These are phyloP conservation scores for Vanrija sp. DNA, from an alignment of 1,284 basidiomycete species.

Conservation along the genomic window DNA sequence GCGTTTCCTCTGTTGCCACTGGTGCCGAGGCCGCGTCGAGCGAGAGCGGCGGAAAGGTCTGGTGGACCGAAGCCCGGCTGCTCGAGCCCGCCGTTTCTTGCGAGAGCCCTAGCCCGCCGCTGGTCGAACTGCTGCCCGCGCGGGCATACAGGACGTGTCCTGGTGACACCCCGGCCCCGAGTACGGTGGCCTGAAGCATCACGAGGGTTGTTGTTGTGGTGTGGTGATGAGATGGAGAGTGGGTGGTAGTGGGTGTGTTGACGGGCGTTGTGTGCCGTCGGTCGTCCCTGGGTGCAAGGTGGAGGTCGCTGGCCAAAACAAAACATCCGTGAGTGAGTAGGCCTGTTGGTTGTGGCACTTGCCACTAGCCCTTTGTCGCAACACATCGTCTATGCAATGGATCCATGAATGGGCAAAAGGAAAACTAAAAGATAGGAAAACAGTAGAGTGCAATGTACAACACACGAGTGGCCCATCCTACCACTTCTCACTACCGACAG, in stretches of 20 bases:
- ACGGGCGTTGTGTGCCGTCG: background rate
- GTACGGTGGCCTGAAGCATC: slow-evolving; percentile 22
- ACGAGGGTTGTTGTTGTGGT: background rate
- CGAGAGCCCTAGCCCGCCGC: background rate
- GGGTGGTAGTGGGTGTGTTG: background rate
- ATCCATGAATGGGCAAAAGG: slow-evolving; percentile 5
- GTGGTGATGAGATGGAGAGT: background rate
- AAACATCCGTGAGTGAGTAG: background rate
- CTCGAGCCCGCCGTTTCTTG: too few relatives aligned
- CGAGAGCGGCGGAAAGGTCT: too few relatives aligned
- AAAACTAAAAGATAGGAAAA: slow-evolving; percentile 1
- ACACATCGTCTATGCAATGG: background rate
- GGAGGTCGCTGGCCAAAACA: background rate
- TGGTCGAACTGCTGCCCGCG: slow-evolving; percentile 1
- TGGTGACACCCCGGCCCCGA: slow-evolving; percentile 30
- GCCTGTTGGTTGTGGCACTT: background rate
- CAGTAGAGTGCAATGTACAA: background rate
- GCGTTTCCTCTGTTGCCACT: slow-evolving; percentile 49
- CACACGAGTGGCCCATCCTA: slow-evolving; percentile 3
- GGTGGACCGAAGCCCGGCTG: too few relatives aligned
- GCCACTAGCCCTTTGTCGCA: background rate
- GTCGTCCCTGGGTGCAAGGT: background rate
- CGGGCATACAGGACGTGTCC: slow-evolving; percentile 23
- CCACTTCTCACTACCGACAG: slow-evolving; percentile 1
- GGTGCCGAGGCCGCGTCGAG: background rate